These are phyloP conservation scores for Entophlyctis helioformis DNA, from an alignment of 192 early-diverging fungal species.

Conservation along the genomic window DNA sequence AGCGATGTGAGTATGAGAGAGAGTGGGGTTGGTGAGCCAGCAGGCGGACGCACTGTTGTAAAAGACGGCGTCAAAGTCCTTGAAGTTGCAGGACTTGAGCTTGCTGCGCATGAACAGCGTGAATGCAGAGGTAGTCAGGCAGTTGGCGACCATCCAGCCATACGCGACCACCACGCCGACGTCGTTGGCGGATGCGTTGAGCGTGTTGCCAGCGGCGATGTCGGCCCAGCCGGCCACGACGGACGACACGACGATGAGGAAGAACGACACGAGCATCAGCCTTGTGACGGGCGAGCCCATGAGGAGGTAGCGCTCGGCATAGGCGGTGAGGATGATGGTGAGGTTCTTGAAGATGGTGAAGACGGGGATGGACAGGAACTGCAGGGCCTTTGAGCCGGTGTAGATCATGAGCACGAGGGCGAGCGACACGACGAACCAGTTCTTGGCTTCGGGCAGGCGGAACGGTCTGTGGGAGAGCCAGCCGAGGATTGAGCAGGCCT, in stretches of 20 bases:
- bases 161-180: slow-evolving; percentile 13
- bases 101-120: slow-evolving; percentile 83
- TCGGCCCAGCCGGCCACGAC: slow-evolving; percentile 65
- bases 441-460: slow-evolving; percentile 3
- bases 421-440: slow-evolving; percentile 68
- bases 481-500: slow-evolving; percentile 21
- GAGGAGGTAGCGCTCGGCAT: slow-evolving; percentile 77
- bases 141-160: slow-evolving; percentile 87
- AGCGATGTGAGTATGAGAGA: too few species aligned
- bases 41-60: slow-evolving; percentile 77
- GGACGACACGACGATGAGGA: slow-evolving; percentile 68
- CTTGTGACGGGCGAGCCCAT: slow-evolving; percentile 63
- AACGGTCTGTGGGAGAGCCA: slow-evolving; percentile 1
- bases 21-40: too few species aligned
- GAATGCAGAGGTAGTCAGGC: slow-evolving; percentile 76
- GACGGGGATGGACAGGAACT: slow-evolving; percentile 84
- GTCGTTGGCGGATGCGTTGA: slow-evolving; percentile 12
- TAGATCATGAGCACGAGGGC: slow-evolving; percentile 91
- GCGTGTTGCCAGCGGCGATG: slow-evolving; percentile 12
- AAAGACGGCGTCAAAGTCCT: slow-evolving; percentile 96
- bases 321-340: slow-evolving; percentile 95
- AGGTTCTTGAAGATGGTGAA: slow-evolving; percentile 99
- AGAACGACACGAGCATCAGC: slow-evolving; percentile 72
- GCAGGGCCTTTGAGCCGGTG: slow-evolving; percentile 87
- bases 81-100: slow-evolving; percentile 82